Evolutionary conservation across 148 eudicot genomes (phyloP), one percentile per base, ranked within the genome.

Genomic region (Silene uniflora): DNA sequence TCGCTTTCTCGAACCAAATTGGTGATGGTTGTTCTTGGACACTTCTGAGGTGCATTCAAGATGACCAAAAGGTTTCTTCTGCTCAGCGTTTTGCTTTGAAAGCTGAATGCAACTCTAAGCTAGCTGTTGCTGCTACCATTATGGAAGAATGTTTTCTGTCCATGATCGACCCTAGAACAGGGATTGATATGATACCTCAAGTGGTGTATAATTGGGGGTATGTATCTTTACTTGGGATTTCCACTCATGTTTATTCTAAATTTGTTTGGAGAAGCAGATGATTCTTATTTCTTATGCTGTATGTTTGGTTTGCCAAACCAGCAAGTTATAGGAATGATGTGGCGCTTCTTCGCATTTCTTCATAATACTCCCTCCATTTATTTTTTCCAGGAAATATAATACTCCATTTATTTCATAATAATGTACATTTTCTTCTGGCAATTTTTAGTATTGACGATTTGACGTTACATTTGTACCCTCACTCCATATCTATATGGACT

Each of bases 61-160:
- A 90, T 55, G 97, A 95, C 83, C 91, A 92, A 76, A 90, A 82
- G 81, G 84, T 87, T 81, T 84, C 86, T 77, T 84, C 92, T 68
- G 83, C 85, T 69, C 92, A 89, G 76, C 83, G 74, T 23, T 79
- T 89, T 76, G 96, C 97, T 75, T 80, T 90, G 75, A 92, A 84
- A 84, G 97, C 97, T 72, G 97, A 95, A 84, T 92, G 97, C 92
- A 92, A 95, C 82, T 83, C 90, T 64, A 95, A 92, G 83, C 83
- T 95, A 77, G 97, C 97, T 75, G 96, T 92, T 86, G 96, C 98
- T 44, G 89, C 91, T 71, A 92, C 92, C 56, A 90, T 95, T 56
- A 89, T 95, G 98, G 97, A 95, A 82, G 98, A 95, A 84, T 95
- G 98, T 78, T 95, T 95, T 87, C 87, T 90, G 44, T 87, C 98